These are phyloP conservation scores for Blastosporella zonata DNA, from an alignment of 1,284 basidiomycete species.

Conservation along the genomic window DNA sequence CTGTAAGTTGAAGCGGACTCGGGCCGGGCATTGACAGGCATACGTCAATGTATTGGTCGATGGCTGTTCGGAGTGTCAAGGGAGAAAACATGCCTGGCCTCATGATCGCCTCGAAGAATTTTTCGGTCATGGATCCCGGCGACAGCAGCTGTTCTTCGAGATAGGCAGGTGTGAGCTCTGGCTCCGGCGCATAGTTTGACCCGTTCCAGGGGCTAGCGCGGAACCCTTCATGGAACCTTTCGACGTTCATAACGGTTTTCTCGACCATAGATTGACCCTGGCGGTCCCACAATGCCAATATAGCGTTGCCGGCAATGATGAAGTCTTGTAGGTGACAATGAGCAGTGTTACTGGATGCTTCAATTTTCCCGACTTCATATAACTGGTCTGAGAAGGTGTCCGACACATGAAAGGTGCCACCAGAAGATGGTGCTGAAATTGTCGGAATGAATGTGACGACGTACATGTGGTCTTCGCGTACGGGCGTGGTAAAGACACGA, in stretches of 20 bases:
- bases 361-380: conserved; percentile 51
- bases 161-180: conserved; percentile 80
- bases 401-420: conserved; percentile 69
- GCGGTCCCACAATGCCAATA: conserved; percentile 73
- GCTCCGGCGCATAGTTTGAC: conserved; percentile 58
- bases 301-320: conserved; percentile 45
- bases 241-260: conserved; percentile 43
- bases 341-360: conserved; percentile 55
- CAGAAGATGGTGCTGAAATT: conserved; percentile 54
- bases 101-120: conserved; percentile 81
- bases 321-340: conserved; percentile 78
- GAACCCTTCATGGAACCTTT: conserved; percentile 30
- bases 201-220: conserved; percentile 46
- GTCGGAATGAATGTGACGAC: conserved; percentile 69
- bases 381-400: conserved; percentile 53
- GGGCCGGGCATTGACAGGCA: conserved; percentile 65
- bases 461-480: conserved; percentile 45
- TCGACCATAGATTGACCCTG: conserved; percentile 75
- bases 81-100: conserved; percentile 85
- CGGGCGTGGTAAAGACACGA: conserved; percentile 46
- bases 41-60: conserved; percentile 77
- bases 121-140: conserved; percentile 70
- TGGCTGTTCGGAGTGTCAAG: conserved; percentile 73
- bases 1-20: conserved; percentile 51
- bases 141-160: conserved; percentile 79